phyloP scores from a whole-genome alignment of 345 rosid genomes.

The Rhodomyrtus tomentosa region DNA sequence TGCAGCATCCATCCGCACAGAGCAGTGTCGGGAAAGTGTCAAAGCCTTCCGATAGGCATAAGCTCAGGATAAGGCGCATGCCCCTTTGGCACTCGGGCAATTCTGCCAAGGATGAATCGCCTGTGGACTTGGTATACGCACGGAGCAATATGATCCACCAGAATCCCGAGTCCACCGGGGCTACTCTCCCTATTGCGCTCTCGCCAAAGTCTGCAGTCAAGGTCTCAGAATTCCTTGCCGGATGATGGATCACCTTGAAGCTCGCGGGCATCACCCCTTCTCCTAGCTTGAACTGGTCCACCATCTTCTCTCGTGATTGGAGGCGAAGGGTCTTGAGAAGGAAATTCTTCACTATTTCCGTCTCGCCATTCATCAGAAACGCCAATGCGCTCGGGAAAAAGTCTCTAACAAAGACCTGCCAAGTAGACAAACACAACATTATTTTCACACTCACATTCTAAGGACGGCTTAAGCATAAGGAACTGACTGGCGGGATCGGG shows the following conservation, averaged over 20 bases:
- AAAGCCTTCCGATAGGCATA: constrained; percentile 76
- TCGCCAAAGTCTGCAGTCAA: constrained; percentile 72
- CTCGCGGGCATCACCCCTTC: constrained; percentile 92
- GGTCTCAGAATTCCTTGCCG: constrained; percentile 39
- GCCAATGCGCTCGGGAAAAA: constrained; percentile 86
- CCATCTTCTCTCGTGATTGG: constrained; percentile 71
- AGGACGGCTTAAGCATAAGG: background rate
- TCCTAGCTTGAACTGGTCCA: constrained; percentile 76
- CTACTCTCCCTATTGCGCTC: constrained; percentile 90
- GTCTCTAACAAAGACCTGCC: constrained; percentile 73
- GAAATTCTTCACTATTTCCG: constrained; percentile 69
- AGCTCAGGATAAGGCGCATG: constrained; percentile 54
- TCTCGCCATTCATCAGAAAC: constrained; percentile 80
- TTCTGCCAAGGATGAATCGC: constrained; percentile 57
- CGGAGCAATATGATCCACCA: constrained; percentile 91
- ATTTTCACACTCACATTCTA: background rate
- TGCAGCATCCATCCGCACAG: constrained; percentile 77
- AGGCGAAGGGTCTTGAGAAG: constrained; percentile 53
- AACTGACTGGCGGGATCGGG: background rate
- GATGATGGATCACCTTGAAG: constrained; percentile 71
- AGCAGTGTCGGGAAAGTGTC: constrained; percentile 80
- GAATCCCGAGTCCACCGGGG: constrained; percentile 87
- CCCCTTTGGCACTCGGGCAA: constrained; percentile 76
- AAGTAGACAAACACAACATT: background rate
- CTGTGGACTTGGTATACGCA: constrained; percentile 71